A percentile compares a stretch with the other conserved stretches of the same genome.
These are phyloP conservation scores for Ostreobium quekettii DNA, from an alignment of 139 green algal genomes.

Conservation along the genomic window DNA sequence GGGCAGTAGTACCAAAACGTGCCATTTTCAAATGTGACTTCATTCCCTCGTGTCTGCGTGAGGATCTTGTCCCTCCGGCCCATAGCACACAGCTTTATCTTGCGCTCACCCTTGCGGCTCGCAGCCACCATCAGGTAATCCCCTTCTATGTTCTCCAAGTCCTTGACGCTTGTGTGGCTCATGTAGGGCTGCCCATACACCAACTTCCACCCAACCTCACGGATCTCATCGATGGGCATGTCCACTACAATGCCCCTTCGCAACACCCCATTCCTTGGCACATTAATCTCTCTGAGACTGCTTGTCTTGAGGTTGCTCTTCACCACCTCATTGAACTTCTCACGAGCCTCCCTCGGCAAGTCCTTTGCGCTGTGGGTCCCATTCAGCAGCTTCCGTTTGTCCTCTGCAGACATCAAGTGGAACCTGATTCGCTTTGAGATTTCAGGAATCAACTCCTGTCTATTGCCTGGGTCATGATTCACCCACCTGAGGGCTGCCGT, in stretches of 20 bases:
- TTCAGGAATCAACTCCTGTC: not conserved
- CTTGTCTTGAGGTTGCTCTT: not conserved
- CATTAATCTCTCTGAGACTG: not conserved
- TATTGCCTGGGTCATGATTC: not conserved
- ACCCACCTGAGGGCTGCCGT: not conserved
- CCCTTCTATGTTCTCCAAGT: not conserved
- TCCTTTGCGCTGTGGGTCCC: not conserved
- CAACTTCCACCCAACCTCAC: not conserved
- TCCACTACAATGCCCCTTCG: not conserved
- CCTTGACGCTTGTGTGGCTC: not conserved
- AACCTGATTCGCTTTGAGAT: not conserved
- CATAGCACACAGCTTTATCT: not conserved
- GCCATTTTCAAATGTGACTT: not conserved
- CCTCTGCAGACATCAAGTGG: not conserved
- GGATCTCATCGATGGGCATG: not conserved
- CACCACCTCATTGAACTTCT: not conserved
- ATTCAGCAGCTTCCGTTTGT: not conserved
- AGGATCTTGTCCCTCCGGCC: not conserved
- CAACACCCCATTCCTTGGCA: not conserved
- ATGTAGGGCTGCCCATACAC: not conserved
- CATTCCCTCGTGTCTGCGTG: not conserved
- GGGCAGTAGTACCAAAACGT: constrained; percentile 11
- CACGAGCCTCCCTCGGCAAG: not conserved
- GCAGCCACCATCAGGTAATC: not conserved
- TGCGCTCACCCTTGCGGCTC: not conserved